Evolutionary conservation across 2,329 filamentous ascomycete genomes (phyloP).

Genomic region (Penicillium expansum): DNA sequence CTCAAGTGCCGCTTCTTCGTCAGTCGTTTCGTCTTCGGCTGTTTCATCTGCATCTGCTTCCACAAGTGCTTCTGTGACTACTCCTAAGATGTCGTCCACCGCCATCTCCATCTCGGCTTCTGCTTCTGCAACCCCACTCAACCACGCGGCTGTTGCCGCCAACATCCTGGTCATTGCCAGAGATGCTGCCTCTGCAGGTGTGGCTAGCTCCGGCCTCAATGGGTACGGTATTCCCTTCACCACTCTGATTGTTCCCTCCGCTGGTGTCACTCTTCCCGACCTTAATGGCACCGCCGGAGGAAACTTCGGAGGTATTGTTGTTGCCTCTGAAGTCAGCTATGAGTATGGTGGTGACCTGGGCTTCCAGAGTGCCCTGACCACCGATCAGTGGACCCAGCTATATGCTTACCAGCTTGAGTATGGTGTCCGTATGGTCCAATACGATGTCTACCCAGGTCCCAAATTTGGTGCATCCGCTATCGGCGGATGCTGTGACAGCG

Average conservation of each 20-base stretch:
- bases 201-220: conserved; percentile 55
- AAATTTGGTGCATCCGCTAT: conserved; percentile 48
- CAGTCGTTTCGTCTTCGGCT: background rate
- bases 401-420: conserved; percentile 59
- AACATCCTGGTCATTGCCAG: conserved; percentile 58
- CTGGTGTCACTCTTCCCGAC: conserved; percentile 51
- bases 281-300: conserved; percentile 53
- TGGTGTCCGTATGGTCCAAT: conserved; percentile 59
- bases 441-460: conserved; percentile 56
- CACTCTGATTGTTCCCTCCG: conserved; percentile 54
- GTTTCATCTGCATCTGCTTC: background rate
- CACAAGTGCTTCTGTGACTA: conserved; percentile 3
- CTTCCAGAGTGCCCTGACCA: conserved; percentile 55
- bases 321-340: conserved; percentile 55
- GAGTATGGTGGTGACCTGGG: conserved; percentile 47
- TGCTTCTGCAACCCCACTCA: conserved; percentile 21
- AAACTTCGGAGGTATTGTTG: conserved; percentile 60
- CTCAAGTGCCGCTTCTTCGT: background rate
- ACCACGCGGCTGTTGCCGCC: conserved; percentile 25
- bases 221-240: conserved; percentile 62
- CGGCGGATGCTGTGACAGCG: conserved; percentile 49
- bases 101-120: conserved; percentile 16
- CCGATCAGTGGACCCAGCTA: conserved; percentile 55
- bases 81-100: conserved; percentile 26
- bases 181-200: conserved; percentile 49